These are phyloP conservation scores for Sphagnum magellanicum DNA, from an alignment of 228 moss, liverwort and hornwort species.

Conservation along the genomic window DNA sequence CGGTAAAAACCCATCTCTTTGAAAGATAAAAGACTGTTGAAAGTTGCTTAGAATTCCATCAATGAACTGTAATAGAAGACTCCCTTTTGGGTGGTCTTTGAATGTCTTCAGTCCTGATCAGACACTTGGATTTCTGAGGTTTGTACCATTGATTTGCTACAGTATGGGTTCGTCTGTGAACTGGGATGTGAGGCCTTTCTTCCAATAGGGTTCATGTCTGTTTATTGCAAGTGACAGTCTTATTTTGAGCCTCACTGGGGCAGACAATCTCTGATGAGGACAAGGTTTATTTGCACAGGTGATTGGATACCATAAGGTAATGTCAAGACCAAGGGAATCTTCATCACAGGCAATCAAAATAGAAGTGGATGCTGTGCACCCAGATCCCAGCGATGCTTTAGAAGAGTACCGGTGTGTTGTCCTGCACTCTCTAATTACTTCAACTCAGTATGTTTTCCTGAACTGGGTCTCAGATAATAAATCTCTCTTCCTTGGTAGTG, in stretches of 20 bases:
- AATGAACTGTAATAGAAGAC: too few species aligned
- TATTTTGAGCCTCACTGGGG: not conserved
- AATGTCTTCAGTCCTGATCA: too few species aligned
- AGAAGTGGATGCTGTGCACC: slow-evolving; percentile 49
- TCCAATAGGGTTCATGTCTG: not conserved
- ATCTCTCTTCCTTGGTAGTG: too few species aligned
- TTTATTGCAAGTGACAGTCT: not conserved
- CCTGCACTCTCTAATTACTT: not conserved
- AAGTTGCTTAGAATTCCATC: too few species aligned
- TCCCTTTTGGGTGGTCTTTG: not conserved
- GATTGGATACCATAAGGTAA: slow-evolving; percentile 34
- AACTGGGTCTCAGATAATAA: too few species aligned
- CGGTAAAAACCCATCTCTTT: not conserved
- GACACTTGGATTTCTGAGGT: too few species aligned
- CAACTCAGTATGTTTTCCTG: not conserved
- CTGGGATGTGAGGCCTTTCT: too few species aligned
- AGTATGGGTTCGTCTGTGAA: too few species aligned
- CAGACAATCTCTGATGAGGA: too few species aligned
- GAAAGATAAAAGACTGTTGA: too few species aligned
- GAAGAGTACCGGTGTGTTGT: slow-evolving; percentile 37
- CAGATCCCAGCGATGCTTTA: slow-evolving; percentile 31
- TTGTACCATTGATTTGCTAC: too few species aligned
- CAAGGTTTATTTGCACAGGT: slow-evolving; percentile 16
- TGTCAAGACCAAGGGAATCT: slow-evolving; percentile 36
- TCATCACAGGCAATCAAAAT: slow-evolving; percentile 43